These are phyloP conservation scores for Aureobasidium namibiae DNA, from an alignment of 2,329 filamentous ascomycete genomes.

Conservation along the genomic window DNA sequence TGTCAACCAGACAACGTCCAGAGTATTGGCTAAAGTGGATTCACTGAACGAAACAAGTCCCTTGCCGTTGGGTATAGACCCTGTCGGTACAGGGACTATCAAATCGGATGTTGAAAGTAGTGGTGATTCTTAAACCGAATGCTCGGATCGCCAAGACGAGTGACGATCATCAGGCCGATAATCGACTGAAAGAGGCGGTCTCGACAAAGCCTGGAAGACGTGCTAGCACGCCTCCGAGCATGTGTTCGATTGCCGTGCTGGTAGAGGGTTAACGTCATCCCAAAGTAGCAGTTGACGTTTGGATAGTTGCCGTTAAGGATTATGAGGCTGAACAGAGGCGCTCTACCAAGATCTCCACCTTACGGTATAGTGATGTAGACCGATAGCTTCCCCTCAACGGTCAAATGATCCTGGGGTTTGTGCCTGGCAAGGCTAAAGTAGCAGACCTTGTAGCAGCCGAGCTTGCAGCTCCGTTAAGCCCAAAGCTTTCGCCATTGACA, in stretches of 20 bases:
- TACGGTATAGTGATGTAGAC: neutral
- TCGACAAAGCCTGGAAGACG: neutral
- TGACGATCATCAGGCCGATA: neutral
- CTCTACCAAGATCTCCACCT: neutral
- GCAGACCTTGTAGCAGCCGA: neutral
- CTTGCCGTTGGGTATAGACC: neutral
- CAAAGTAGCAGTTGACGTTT: neutral
- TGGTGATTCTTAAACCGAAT: neutral
- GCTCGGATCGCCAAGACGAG: neutral
- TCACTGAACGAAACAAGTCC: neutral
- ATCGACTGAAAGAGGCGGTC: neutral
- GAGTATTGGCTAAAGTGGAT: conserved; percentile 1
- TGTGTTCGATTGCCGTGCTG: neutral
- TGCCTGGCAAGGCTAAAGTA: neutral
- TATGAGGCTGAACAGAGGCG: neutral
- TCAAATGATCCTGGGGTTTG: neutral
- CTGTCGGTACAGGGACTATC: neutral
- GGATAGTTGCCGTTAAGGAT: neutral
- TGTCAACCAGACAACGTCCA: conserved; percentile 1
- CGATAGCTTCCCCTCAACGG: neutral
- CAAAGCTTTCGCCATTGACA: neutral
- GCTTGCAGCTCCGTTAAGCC: neutral
- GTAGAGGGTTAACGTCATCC: neutral
- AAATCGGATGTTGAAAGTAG: neutral
- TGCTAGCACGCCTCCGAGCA: neutral